These are phyloP conservation scores for Urostyla sp. DNA, from an alignment of 73 alveolate species.

Conservation along the genomic window DNA sequence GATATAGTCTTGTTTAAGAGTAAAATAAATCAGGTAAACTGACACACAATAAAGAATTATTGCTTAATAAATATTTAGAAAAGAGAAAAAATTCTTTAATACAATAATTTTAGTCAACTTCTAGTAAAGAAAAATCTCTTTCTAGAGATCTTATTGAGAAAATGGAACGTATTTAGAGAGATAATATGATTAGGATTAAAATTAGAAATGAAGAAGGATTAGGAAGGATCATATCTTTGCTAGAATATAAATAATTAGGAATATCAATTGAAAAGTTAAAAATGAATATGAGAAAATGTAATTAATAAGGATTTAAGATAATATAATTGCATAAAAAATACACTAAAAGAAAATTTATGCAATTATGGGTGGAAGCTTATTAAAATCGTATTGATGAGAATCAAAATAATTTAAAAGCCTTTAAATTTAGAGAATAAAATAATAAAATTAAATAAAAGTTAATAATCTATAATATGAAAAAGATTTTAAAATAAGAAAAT, in stretches of 20 bases:
- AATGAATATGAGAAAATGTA: constrained; percentile 19
- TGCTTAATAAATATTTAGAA: constrained; percentile 5
- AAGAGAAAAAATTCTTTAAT: not conserved
- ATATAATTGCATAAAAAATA: not conserved
- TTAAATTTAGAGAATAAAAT: not conserved
- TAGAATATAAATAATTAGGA: not conserved
- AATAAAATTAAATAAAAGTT: not conserved
- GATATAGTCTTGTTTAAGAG: no score
- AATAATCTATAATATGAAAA: not conserved
- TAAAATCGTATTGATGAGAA: not conserved
- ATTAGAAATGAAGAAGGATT: not conserved
- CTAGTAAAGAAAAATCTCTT: not conserved
- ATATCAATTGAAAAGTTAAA: not conserved
- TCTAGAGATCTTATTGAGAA: constrained; percentile 23
- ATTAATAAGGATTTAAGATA: not conserved
- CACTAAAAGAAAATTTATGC: not conserved
- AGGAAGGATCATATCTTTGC: not conserved
- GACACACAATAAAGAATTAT: no score
- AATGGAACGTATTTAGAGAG: not conserved
- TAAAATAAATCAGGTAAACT: no score
- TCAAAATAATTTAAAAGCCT: not conserved
- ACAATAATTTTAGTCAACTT: not conserved
- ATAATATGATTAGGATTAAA: not conserved
- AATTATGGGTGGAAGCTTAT: constrained; percentile 1
- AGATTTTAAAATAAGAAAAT: not conserved